These are phyloP conservation scores for Candida pseudoviswanathii DNA, from an alignment of 1,139 yeast species.

Conservation along the genomic window DNA sequence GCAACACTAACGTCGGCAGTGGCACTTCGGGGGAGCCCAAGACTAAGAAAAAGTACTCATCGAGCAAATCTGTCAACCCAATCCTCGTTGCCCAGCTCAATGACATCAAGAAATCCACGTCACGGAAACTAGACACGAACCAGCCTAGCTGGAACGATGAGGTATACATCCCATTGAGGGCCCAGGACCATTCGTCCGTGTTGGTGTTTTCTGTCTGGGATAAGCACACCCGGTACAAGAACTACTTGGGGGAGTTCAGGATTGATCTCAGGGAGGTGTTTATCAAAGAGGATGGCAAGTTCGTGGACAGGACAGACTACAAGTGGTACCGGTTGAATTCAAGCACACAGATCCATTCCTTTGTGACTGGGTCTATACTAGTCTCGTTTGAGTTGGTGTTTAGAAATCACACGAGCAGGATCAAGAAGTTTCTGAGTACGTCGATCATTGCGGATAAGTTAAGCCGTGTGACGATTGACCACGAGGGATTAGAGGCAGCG, in stretches of 20 bases:
- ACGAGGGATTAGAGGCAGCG: slow-evolving; percentile 15
- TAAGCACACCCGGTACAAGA: slow-evolving; percentile 44
- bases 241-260: slow-evolving; percentile 60
- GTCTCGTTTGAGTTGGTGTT: slow-evolving; percentile 52
- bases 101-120: slow-evolving; percentile 29
- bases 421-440: slow-evolving; percentile 1
- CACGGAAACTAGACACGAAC: slow-evolving; percentile 37
- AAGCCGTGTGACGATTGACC: slow-evolving; percentile 5
- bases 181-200: slow-evolving; percentile 31
- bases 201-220: slow-evolving; percentile 48
- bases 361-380: slow-evolving; percentile 59
- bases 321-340: slow-evolving; percentile 58
- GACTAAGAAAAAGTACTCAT: slow-evolving; percentile 6
- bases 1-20: not conserved
- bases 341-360: slow-evolving; percentile 44
- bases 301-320: slow-evolving; percentile 29
- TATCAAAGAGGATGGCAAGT: slow-evolving; percentile 19
- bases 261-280: slow-evolving; percentile 49
- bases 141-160: slow-evolving; percentile 52
- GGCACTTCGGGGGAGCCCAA: slow-evolving; percentile 1
- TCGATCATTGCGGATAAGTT: not conserved
- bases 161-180: slow-evolving; percentile 32
- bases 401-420: slow-evolving; percentile 17
- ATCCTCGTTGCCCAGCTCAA: slow-evolving; percentile 39
- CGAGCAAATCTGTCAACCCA: slow-evolving; percentile 34